Evolutionary conservation across 345 rosid genomes (phyloP).

Genomic region (Cardamine occulta): DNA sequence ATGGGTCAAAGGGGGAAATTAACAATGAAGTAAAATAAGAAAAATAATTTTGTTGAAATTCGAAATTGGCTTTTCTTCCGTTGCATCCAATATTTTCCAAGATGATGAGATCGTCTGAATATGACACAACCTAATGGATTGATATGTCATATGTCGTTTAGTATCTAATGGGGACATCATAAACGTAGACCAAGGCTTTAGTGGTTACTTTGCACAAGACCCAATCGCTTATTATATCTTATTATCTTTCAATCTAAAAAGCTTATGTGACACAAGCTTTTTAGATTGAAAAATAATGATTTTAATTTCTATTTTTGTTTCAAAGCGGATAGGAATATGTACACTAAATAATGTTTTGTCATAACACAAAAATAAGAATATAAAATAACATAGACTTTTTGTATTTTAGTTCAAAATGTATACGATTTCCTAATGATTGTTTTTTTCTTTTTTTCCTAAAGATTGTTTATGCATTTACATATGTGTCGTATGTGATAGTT

Average conservation of each 20-base stretch:
- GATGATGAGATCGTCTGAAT: neutral
- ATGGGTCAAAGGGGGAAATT: neutral
- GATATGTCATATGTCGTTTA: neutral
- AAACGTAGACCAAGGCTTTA: too few species aligned
- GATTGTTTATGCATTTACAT: neutral
- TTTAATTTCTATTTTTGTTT: neutral
- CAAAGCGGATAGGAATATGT: neutral
- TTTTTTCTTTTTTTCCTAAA: too few species aligned
- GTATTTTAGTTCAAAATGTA: neutral
- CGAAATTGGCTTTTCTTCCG: neutral
- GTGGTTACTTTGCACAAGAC: slow-evolving; percentile 40
- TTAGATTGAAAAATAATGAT: too few species aligned
- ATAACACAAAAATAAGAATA: neutral
- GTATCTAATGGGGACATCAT: neutral
- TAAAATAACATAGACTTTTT: neutral
- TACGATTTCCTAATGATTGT: neutral
- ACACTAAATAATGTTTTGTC: neutral
- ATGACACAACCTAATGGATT: neutral
- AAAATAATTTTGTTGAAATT: slow-evolving; percentile 2
- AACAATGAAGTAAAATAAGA: neutral
- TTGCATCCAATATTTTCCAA: neutral
- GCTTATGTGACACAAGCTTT: too few species aligned
- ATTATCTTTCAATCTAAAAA: too few species aligned
- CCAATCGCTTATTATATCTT: neutral
- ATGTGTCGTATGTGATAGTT: neutral